Evolutionary conservation across 148 eudicot species (phyloP), one percentile per base, ranked within the genome.

Genomic region (Vaccinium macrocarpon): DNA sequence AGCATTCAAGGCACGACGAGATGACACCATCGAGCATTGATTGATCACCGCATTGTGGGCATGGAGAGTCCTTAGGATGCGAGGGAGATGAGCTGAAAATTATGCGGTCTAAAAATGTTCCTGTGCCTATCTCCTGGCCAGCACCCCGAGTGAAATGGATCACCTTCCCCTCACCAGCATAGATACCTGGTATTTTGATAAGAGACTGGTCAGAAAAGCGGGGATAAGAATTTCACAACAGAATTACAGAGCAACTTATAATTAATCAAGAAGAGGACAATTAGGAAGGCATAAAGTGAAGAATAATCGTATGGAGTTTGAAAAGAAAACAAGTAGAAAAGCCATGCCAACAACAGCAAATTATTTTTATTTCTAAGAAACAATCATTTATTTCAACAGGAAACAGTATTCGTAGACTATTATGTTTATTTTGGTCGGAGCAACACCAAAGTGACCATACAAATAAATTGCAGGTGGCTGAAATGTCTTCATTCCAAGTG

Each of bases 61-160:
- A 97, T 48, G 94, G 92, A 64, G 89, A 29, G 62, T 84, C 89
- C 1, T 89, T 59, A 16, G 83, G 42, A 70, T 88, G 87, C 8
- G 93, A 81, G 29, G 96, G 83, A 25, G 94, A 90, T 70, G 97
- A 91, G 90, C 98, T 96, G 82, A 92, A 91, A 81, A 96, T 84
- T 79, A 89, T 46, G 82, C 86, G 84, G 87, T 97, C 99, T 84
- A 97, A 84, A 27, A 90, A 82, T 3, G 99, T 95, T 85, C 99
- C 97, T 2, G 98, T 95, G 29, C 95, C 99, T 59, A 91, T 89
- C 84, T 96, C 99, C 62, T 92, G 98, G 79, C 94, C 98, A 19
- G 87, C 94, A 82, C 93, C 97, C 71, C 95, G 88, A 48, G 99
- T 96, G 90, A 93, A 96, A 88, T 96, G 99, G 84, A 94, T 93